Evolutionary conservation across 2,329 filamentous ascomycete genomes (phyloP).

Genomic region (Polytolypa hystricis): DNA sequence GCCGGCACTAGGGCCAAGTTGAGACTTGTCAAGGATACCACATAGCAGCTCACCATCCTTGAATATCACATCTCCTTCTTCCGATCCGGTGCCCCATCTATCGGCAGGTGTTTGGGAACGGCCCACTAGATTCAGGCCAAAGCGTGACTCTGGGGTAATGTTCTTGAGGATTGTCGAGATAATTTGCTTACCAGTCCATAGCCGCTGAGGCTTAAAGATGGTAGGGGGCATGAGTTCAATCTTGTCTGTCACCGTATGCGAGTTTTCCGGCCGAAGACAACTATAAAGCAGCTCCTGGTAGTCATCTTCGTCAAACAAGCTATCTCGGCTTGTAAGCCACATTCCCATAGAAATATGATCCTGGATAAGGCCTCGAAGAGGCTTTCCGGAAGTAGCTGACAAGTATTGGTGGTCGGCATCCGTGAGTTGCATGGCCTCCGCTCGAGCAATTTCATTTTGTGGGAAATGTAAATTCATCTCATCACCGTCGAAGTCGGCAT

Average conservation of each 20-base stretch:
- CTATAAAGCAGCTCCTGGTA: slow-evolving; percentile 93
- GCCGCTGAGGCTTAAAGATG: slow-evolving; percentile 63
- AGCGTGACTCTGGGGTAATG: slow-evolving; percentile 65
- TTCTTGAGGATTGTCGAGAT: slow-evolving; percentile 90
- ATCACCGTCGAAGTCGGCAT: slow-evolving; percentile 97
- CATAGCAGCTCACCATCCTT: slow-evolving; percentile 77
- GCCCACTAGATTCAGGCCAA: slow-evolving; percentile 66
- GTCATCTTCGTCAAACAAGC: slow-evolving; percentile 74
- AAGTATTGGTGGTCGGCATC: slow-evolving; percentile 97
- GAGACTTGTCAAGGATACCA: slow-evolving; percentile 90
- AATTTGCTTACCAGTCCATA: slow-evolving; percentile 96
- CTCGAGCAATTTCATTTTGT: slow-evolving; percentile 86
- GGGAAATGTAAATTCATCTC: slow-evolving; percentile 99
- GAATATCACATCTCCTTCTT: slow-evolving; percentile 74
- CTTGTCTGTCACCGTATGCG: slow-evolving; percentile 71
- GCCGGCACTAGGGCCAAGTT: slow-evolving; percentile 77
- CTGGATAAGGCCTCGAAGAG: slow-evolving; percentile 89
- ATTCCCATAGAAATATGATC: slow-evolving; percentile 96
- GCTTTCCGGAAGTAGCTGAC: slow-evolving; percentile 85
- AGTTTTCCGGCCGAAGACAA: slow-evolving; percentile 78
- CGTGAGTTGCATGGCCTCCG: slow-evolving; percentile 84
- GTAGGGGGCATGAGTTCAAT: slow-evolving; percentile 73
- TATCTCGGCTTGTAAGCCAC: slow-evolving; percentile 79
- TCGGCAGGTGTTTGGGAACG: slow-evolving; percentile 68
- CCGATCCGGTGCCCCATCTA: slow-evolving; percentile 59